Base-by-base conservation (phyloP, 2,329 filamentous ascomycete genomes). In the Xylariaceae sp. region DNA sequence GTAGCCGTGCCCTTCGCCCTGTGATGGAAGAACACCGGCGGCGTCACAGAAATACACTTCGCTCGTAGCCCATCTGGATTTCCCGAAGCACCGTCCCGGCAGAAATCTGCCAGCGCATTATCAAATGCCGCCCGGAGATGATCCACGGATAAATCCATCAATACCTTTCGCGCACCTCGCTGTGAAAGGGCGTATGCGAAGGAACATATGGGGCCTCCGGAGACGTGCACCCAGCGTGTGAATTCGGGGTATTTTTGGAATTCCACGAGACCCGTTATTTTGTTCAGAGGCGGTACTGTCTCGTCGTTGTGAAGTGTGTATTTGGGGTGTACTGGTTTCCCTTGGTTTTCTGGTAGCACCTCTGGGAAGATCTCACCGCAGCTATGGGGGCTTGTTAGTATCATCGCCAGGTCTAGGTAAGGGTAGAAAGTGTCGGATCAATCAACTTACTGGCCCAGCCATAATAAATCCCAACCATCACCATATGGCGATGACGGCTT, bases 31-130 rank as follows among this genome's bases (percentile, higher is more conserved):
- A 70, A 71, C 0, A 71, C 29, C 1, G 65, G 65, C 12, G 68
- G 68, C 26, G 69, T 68, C 3, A 71, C 66, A 31, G 63, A 69
- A 45, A 69, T 57, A 29, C 70, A 72, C 53, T 68, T 70, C 6
- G 66, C 57, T 26, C 65, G 62, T 27, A 71, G 58, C 3, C 67
- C 66, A 1, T 62, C 54, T 2, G 45, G 37, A 29, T 52, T 53
- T 31, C 51, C 51, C 9, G 64, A 65, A 4, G 65, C 62, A 0
- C 64, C 64, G 37, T 67, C 64, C 41, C 65, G 60, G 43, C 70
- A 72, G 35, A 71, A 51, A 6, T 58, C 60, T 4, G 67, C 67
- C 0, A 71, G 62, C 4, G 67, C 64, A 47, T 71, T 70, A 48
- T 71, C 70, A 42, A 71, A 69, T 0, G 68, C 60, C 0, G 63